phyloP scores from a whole-genome alignment of 768 basidiomycete species.

The Porphyrellus cyaneotinctus region DNA sequence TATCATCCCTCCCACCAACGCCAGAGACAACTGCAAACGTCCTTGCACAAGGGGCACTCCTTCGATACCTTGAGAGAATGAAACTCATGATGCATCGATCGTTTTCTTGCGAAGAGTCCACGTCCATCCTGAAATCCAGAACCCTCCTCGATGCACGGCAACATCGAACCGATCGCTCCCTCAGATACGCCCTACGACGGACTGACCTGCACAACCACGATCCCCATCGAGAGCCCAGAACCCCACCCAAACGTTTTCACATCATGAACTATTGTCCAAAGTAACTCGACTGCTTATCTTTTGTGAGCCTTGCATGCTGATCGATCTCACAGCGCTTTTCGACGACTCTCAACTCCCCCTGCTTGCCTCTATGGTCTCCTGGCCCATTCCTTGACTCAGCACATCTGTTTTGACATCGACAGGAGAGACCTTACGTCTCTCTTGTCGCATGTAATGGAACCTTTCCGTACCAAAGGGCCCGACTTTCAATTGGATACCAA shows the following conservation, averaged over 20 bases:
- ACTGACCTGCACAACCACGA: conserved; percentile 10
- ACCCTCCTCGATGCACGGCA: background rate
- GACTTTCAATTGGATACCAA: conserved; percentile 45
- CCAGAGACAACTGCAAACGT: conserved; percentile 66
- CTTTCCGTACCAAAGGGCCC: conserved; percentile 49
- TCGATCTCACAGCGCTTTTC: no score
- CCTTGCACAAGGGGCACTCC: conserved; percentile 58
- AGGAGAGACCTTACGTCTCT: conserved; percentile 68
- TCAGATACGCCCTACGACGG: conserved; percentile 3
- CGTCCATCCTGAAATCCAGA: background rate
- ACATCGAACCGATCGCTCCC: background rate
- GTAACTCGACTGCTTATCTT: no score
- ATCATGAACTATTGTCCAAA: no score
- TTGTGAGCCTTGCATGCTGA: no score
- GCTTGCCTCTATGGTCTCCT: no score
- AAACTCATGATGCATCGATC: background rate
- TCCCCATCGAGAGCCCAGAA: conserved; percentile 14
- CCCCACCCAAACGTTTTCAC: no score
- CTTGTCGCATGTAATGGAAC: conserved; percentile 63
- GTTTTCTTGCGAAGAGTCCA: background rate
- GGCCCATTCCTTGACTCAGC: no score
- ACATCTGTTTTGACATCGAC: no score
- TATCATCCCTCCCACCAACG: conserved; percentile 71
- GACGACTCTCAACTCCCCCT: no score
- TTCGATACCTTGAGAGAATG: conserved; percentile 5